phyloP scores from a whole-genome alignment of 139 green algal genomes.

The Raphidocelis subcapitata region DNA sequence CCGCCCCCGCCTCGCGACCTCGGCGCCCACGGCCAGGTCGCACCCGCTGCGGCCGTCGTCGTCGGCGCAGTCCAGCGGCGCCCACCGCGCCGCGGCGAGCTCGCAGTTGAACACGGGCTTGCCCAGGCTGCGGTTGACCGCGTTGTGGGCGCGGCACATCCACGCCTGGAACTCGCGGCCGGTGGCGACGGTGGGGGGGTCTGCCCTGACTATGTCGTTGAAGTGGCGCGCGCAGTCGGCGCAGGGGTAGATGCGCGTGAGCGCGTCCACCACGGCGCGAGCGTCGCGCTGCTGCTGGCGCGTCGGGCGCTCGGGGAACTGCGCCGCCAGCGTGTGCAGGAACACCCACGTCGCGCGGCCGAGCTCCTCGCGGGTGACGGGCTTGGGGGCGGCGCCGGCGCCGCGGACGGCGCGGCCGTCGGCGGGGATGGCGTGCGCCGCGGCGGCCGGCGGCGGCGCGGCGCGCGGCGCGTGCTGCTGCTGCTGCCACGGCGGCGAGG shows the following conservation, averaged over 20 bases:
- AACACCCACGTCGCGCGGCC: slow-evolving; percentile 90
- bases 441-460: background rate
- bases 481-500: too few relatives aligned
- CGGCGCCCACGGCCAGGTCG: slow-evolving; percentile 20
- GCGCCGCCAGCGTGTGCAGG: slow-evolving; percentile 91
- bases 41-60: slow-evolving; percentile 28
- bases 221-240: slow-evolving; percentile 91
- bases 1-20: too few relatives aligned
- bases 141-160: slow-evolving; percentile 89
- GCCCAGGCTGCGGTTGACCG: slow-evolving; percentile 73
- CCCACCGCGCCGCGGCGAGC: slow-evolving; percentile 70
- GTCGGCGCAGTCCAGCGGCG: slow-evolving; percentile 65
- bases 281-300: slow-evolving; percentile 77
- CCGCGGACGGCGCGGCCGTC: too few relatives aligned
- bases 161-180: slow-evolving; percentile 67
- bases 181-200: slow-evolving; percentile 51
- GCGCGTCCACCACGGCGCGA: slow-evolving; percentile 57
- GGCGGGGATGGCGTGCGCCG: background rate
- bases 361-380: slow-evolving; percentile 68
- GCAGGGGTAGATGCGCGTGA: slow-evolving; percentile 93
- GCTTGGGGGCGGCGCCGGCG: background rate
- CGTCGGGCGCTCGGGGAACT: slow-evolving; percentile 83
- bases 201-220: slow-evolving; percentile 63
- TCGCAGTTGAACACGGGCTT: slow-evolving; percentile 90
- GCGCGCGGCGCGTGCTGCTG: background rate